A percentile compares a stretch with the other conserved stretches of the same genome.
phyloP scores from a whole-genome alignment of 306 rosid genomes.

The Rosa persica region DNA sequence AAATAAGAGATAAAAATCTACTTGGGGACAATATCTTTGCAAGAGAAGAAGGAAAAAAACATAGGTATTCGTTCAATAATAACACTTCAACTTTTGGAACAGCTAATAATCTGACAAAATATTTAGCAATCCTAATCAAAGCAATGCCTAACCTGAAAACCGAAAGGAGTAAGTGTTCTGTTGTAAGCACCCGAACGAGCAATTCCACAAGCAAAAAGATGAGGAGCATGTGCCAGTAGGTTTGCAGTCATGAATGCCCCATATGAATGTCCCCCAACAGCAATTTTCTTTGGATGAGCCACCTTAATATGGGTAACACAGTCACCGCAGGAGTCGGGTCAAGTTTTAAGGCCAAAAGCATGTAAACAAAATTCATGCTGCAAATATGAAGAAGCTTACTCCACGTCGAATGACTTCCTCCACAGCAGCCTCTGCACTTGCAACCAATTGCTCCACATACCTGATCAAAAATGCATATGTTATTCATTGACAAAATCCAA shows the following conservation, averaged over 20 bases:
- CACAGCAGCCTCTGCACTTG: slow-evolving; percentile 96
- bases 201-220: slow-evolving; percentile 94
- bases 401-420: slow-evolving; percentile 88
- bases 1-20: slow-evolving; percentile 8
- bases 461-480: slow-evolving; percentile 40
- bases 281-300: slow-evolving; percentile 89
- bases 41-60: not conserved
- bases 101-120: not conserved
- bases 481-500: not conserved
- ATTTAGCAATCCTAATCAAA: not conserved
- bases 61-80: not conserved
- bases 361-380: slow-evolving; percentile 8
- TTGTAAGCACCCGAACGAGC: slow-evolving; percentile 99
- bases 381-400: slow-evolving; percentile 48
- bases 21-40: slow-evolving; percentile 8
- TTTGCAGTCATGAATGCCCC: slow-evolving; percentile 99
- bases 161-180: slow-evolving; percentile 97
- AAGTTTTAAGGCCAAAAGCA: slow-evolving; percentile 8
- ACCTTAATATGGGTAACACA: slow-evolving; percentile 49
- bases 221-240: slow-evolving; percentile 97
- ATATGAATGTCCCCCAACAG: slow-evolving; percentile 98
- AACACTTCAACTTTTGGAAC: not conserved
- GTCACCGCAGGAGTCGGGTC: slow-evolving; percentile 21
- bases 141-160: slow-evolving; percentile 73
- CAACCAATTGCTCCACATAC: slow-evolving; percentile 91